Percentiles rank a stretch among this genome's conserved stretches.
Evolutionary conservation across 2,329 filamentous ascomycete genomes (phyloP).

Genomic region (Stenocarpella maydis): DNA sequence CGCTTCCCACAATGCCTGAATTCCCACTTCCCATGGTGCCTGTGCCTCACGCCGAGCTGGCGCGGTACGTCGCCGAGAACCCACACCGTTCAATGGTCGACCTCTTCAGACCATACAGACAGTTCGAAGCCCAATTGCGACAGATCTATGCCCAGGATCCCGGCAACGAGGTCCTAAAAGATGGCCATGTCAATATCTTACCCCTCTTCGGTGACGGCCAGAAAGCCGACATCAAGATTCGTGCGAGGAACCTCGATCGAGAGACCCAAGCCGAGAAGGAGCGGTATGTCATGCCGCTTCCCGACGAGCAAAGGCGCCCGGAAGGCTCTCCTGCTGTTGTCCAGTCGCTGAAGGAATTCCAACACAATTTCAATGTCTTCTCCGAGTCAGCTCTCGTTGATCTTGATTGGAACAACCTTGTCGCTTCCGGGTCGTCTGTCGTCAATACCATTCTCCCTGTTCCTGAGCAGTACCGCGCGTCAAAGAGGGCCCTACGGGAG

Average conservation of each 20-base stretch:
- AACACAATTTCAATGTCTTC: constrained; percentile 82
- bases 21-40: constrained; percentile 55
- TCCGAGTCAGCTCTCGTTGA: constrained; percentile 80
- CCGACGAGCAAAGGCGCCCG: constrained; percentile 66
- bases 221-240: constrained; percentile 65
- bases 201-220: constrained; percentile 67
- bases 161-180: constrained; percentile 62
- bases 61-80: constrained; percentile 63
- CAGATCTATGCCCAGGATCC: constrained; percentile 75
- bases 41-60: constrained; percentile 54
- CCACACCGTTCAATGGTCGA: constrained; percentile 61
- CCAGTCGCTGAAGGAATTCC: constrained; percentile 72
- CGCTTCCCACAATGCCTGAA: constrained; percentile 45
- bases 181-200: constrained; percentile 69
- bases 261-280: constrained; percentile 69
- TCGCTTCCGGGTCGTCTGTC: constrained; percentile 82
- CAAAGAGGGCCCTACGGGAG: constrained; percentile 69
- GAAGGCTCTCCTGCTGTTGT: constrained; percentile 75
- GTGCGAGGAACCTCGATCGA: constrained; percentile 64
- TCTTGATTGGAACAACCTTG: constrained; percentile 82
- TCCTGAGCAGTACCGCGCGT: constrained; percentile 65
- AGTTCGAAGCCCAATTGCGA: constrained; percentile 72
- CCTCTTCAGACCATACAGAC: constrained; percentile 71
- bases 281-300: constrained; percentile 75
- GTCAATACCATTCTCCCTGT: constrained; percentile 81